These are phyloP conservation scores for Neospermospora avenae DNA, from an alignment of 2,329 filamentous ascomycete species.

Conservation along the genomic window DNA sequence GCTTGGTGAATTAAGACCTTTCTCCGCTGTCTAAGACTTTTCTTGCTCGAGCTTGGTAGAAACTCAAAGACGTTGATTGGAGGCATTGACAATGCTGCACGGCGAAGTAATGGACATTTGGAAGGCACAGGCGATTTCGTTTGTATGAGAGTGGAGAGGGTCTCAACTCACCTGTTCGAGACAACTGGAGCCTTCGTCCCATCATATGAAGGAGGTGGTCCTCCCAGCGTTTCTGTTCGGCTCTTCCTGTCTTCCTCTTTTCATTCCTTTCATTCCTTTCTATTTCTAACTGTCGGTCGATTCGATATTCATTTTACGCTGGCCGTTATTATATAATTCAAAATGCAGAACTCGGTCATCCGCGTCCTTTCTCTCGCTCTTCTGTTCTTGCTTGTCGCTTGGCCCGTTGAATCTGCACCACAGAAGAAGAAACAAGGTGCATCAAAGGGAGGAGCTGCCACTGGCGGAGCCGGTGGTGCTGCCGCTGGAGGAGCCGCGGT, in stretches of 20 bases:
- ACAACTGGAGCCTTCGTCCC: slow-evolving; percentile 12
- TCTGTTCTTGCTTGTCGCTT: slow-evolving; percentile 17
- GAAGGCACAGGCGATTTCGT: no score
- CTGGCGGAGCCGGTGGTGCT: slow-evolving; percentile 5
- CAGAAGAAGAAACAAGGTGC: slow-evolving; percentile 18
- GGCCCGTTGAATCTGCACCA: slow-evolving; percentile 23
- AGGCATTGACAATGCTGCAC: no score
- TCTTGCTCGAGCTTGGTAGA: no score
- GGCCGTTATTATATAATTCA: slow-evolving; percentile 21
- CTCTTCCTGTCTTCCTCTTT: neutral
- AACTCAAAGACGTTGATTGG: no score
- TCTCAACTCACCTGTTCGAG: neutral
- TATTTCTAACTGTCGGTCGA: slow-evolving; percentile 7
- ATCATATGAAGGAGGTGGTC: slow-evolving; percentile 2
- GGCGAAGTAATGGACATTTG: no score
- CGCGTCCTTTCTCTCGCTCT: slow-evolving; percentile 22
- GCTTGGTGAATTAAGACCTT: neutral
- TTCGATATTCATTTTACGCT: slow-evolving; percentile 21
- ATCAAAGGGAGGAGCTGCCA: neutral
- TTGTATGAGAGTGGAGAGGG: no score
- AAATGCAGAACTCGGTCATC: slow-evolving; percentile 23
- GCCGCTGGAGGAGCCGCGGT: slow-evolving; percentile 12
- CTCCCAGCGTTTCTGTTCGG: neutral
- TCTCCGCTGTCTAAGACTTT: no score
- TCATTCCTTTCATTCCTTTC: slow-evolving; percentile 7